Percentiles rank a stretch among this genome's conserved stretches.
Conservation (phyloP, 2,329 filamentous ascomycete species). For the Ramichloridium luteum region DNA sequence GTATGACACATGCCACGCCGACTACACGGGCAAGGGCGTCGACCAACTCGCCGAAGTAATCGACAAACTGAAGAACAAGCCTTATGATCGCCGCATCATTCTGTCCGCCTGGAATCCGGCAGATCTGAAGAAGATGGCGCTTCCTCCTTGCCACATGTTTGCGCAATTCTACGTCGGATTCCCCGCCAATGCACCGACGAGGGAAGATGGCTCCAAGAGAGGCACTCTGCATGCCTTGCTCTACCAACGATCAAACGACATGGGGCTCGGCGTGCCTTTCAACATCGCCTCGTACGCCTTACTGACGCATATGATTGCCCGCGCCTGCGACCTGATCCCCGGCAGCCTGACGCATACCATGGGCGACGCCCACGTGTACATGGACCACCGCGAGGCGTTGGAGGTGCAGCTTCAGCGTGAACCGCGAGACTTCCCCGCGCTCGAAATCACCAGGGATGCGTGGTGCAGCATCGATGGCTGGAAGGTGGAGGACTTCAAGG, state of each 20-base stretch:
- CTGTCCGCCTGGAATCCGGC: slow-evolving; percentile 88
- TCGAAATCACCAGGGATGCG: slow-evolving; percentile 58
- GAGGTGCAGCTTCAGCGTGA: slow-evolving; percentile 67
- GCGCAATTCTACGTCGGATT: slow-evolving; percentile 89
- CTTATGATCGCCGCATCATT: slow-evolving; percentile 83
- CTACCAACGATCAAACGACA: slow-evolving; percentile 91
- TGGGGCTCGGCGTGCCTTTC: slow-evolving; percentile 94
- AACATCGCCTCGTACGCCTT: slow-evolving; percentile 94
- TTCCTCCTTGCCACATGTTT: slow-evolving; percentile 96
- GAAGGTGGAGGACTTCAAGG: slow-evolving; percentile 74
- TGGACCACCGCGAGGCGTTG: slow-evolving; percentile 82
- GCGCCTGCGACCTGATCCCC: slow-evolving; percentile 70
- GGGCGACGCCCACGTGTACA: slow-evolving; percentile 95
- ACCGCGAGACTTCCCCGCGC: slow-evolving; percentile 65
- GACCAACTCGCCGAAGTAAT: slow-evolving; percentile 91
- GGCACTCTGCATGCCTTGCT: slow-evolving; percentile 76
- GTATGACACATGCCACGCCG: slow-evolving; percentile 64
- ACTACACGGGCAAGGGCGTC: slow-evolving; percentile 80
- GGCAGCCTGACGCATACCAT: slow-evolving; percentile 88
- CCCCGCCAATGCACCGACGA: slow-evolving; percentile 31
- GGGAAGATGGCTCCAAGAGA: slow-evolving; percentile 29
- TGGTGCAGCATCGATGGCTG: slow-evolving; percentile 79
- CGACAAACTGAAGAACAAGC: slow-evolving; percentile 67
- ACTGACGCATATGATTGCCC: slow-evolving; percentile 87
- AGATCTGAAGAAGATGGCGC: slow-evolving; percentile 75